Evolutionary conservation across 352 stramenopile genomes (phyloP), one percentile per base, ranked within the genome.

Genomic region (Phytophthora europaea): DNA sequence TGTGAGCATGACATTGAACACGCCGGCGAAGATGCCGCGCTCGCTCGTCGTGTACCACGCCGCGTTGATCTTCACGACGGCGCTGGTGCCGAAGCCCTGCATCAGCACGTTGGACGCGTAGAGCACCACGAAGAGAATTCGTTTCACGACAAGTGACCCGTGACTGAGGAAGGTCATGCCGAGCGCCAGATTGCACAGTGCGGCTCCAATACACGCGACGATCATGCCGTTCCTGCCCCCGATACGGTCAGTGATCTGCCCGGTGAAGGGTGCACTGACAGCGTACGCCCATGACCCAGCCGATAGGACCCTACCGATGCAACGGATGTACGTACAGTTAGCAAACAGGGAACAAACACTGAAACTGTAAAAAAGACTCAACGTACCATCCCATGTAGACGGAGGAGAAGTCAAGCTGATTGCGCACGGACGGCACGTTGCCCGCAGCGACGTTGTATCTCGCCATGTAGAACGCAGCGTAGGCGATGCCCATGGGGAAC

Each of bases 41-140:
- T 94, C 87, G 57, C 65, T 91, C 4, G 82, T 73, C 18, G 72
- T 33, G 69, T 93, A 94, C 87, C 87, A 93, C 57, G 83, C 86
- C 0, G 83, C 87, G 53, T 94, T 93, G 73, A 94, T 94, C 76
- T 94, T 94, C n/a, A 94, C 85, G n/a, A 92, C 87, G 33, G 83
- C 87, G 61, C 87, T 94, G 16, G 85, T 92, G n/a, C 87, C 87
- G 50, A 93, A 94, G 33, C 85, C 83, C 60, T 94, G 87, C 47
- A 94, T 79, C 23, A 92, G 79, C 23, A 91, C 79, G 58, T 94
- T 94, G 7, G 71, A 40, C 0, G 87, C 85, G 67, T 92, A 94
- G 22, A 94, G 72, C 51, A 85, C 53, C 6, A 92, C 36, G 48
- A 94, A 92, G 26, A 90, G 65, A 18, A 74, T 43, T 26, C 88